Base-by-base conservation (phyloP, 1,284 basidiomycete genomes). In the Filobasidium uniguttulatum region DNA sequence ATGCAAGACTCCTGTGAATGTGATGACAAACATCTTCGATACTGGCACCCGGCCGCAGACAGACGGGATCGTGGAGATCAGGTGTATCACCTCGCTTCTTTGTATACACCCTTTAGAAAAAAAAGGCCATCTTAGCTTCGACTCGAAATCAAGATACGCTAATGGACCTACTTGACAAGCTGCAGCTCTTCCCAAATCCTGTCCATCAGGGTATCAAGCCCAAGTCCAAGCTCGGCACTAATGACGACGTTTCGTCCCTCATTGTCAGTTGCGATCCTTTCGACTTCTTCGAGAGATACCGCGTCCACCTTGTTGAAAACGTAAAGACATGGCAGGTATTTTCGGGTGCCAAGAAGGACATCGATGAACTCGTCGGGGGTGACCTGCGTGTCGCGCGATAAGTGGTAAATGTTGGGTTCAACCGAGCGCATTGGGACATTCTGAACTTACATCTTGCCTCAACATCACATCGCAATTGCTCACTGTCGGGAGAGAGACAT, bases 401-500 rank as follows among this genome's bases (percentile, higher is more conserved):
- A 22, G 37, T 48, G 54, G 36, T 46, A 41, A 37, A 44, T 48
- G 37, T 29, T n/a, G n/a, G n/a, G n/a, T n/a, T n/a, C n/a, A n/a
- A n/a, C n/a, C n/a, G 8, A 38, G 8, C 40, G 19, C 8, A 22
- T 8, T 19, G 28, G 5, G 8, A 43, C 3, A 15, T 38, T n/a
- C n/a, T n/a, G n/a, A n/a, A 67, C 81, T 61, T 59, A 91, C 87
- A 69, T 96, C 90, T 73, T 96, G 89, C 60, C 90, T 77, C 58
- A 96, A 87, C 87, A 94, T 91, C 22, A 94, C 81, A 68, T 94
- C 91, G 63, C 87, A 90, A 61, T 93, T 94, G 69, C 94, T 89
- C 45, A 93, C 69, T 70, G 40, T 2, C 15, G 15, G 33, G 3
- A 67, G 85, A 82, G 66, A n/a, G n/a, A n/a, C n/a, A 6, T 22